Evolutionary conservation across 306 rosid genomes (phyloP).

Genomic region (Sindora glabra): DNA sequence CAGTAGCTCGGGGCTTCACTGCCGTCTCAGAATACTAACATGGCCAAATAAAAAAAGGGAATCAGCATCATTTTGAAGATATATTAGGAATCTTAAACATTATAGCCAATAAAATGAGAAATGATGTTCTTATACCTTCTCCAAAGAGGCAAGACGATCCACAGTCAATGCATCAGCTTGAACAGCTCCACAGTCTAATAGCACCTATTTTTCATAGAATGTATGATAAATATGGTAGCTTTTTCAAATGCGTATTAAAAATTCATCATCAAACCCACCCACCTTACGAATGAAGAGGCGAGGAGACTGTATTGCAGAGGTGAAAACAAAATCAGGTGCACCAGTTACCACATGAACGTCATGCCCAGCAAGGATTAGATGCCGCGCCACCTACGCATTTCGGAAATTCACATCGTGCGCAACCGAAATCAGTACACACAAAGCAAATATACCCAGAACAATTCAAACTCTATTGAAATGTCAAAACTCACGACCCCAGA

Average conservation of each 20-base stretch:
- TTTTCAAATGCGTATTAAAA: too few species aligned
- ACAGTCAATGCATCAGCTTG: constrained; percentile 96
- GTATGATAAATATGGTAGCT: too few species aligned
- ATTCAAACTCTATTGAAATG: not conserved
- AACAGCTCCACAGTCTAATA: constrained; percentile 94
- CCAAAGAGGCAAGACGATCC: constrained; percentile 93
- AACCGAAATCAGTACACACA: not conserved
- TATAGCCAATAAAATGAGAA: not conserved
- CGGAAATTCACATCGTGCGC: not conserved
- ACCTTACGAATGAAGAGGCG: constrained; percentile 84
- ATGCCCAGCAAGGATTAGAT: constrained; percentile 79
- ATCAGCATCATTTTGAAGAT: not conserved
- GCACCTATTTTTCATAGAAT: constrained; percentile 42
- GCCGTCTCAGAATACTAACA: constrained; percentile 85
- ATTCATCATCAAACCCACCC: too few species aligned
- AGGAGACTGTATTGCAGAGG: constrained; percentile 71
- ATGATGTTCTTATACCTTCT: constrained; percentile 45
- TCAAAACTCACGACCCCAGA: not conserved
- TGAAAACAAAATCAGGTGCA: constrained; percentile 92
- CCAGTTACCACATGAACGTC: constrained; percentile 93
- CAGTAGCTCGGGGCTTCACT: constrained; percentile 64
- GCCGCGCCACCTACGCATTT: constrained; percentile 63
- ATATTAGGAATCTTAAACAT: not conserved
- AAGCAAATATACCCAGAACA: not conserved
- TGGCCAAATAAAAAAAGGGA: constrained; percentile 5